These are phyloP conservation scores for Kwoniella dendrophila DNA, from an alignment of 768 basidiomycete genomes.

Conservation along the genomic window DNA sequence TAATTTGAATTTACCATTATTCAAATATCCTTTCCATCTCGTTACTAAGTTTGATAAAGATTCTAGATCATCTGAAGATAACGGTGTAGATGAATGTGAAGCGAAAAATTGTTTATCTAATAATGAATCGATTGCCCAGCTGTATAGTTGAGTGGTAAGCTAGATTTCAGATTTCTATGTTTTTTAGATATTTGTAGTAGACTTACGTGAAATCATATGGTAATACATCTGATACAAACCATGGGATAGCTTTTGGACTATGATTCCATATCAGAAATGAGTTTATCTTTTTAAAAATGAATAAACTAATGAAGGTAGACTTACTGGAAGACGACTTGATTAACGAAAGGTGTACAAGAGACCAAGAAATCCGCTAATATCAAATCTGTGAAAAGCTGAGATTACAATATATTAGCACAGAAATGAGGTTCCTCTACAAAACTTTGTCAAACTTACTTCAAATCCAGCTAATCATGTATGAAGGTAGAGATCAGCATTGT, in stretches of 20 bases:
- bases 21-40: conserved; percentile 75
- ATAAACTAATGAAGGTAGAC: conserved; percentile 30
- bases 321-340: conserved; percentile 85
- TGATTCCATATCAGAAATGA: conserved; percentile 1
- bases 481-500: not conserved
- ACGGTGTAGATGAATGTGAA: conserved; percentile 45
- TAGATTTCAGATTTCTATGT: too few relatives aligned
- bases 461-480: conserved; percentile 71
- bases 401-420: conserved; percentile 10
- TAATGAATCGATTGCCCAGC: conserved; percentile 62
- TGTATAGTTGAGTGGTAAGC: too few relatives aligned
- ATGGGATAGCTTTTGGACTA: conserved; percentile 91
- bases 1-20: conserved; percentile 69
- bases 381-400: conserved; percentile 85
- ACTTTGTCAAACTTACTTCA: conserved; percentile 63
- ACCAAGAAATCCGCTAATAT: conserved; percentile 80
- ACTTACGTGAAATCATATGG: conserved; percentile 72
- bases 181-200: not conserved
- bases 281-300: conserved; percentile 1
- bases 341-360: conserved; percentile 80
- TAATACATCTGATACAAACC: conserved; percentile 93
- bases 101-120: conserved; percentile 64
- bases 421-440: not conserved
- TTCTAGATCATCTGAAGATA: conserved; percentile 42
- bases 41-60: conserved; percentile 64